A percentile compares a stretch with the other conserved stretches of the same genome.
phyloP scores from a whole-genome alignment of 2,329 filamentous ascomycete species.

The Torrubiella hemipterigena region DNA sequence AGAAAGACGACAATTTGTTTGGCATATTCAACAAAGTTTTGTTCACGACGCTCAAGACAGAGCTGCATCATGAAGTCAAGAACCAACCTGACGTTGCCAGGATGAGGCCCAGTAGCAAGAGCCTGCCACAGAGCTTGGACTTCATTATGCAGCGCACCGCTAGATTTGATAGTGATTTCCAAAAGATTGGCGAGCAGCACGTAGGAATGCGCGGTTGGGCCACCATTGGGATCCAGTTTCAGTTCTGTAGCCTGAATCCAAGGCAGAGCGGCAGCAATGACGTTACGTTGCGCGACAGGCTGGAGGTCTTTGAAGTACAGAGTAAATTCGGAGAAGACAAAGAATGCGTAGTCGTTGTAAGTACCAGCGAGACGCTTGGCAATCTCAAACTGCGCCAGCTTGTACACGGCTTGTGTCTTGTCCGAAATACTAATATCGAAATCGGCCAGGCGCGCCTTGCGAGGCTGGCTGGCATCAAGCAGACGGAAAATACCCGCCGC shows the following conservation, averaged over 20 bases:
- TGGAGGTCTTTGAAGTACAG: conserved; percentile 83
- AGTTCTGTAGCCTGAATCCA: conserved; percentile 95
- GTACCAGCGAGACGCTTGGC: conserved; percentile 82
- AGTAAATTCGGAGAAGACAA: conserved; percentile 92
- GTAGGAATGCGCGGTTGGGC: conserved; percentile 82
- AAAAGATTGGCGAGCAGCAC: conserved; percentile 90
- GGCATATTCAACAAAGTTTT: conserved; percentile 95
- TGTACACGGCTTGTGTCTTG: conserved; percentile 96
- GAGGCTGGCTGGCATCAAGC: conserved; percentile 65
- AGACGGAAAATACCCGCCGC: conserved; percentile 70
- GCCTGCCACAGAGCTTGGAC: conserved; percentile 97
- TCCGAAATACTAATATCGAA: conserved; percentile 98
- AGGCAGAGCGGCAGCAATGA: conserved; percentile 85
- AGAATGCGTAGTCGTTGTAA: conserved; percentile 79
- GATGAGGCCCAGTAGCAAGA: conserved; percentile 81
- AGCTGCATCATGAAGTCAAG: conserved; percentile 93
- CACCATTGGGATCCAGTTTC: conserved; percentile 81
- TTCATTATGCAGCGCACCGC: conserved; percentile 82
- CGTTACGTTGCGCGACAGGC: conserved; percentile 76
- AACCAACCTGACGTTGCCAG: conserved; percentile 86
- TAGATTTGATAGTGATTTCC: conserved; percentile 90
- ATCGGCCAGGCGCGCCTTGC: conserved; percentile 86
- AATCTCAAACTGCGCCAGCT: conserved; percentile 92
- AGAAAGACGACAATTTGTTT: conserved; percentile 97
- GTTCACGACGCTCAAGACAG: conserved; percentile 85